Percentiles rank a stretch among this genome's conserved stretches.
Evolutionary conservation across 129 eudicot genomes (phyloP).

Genomic region (Solidago caesia): DNA sequence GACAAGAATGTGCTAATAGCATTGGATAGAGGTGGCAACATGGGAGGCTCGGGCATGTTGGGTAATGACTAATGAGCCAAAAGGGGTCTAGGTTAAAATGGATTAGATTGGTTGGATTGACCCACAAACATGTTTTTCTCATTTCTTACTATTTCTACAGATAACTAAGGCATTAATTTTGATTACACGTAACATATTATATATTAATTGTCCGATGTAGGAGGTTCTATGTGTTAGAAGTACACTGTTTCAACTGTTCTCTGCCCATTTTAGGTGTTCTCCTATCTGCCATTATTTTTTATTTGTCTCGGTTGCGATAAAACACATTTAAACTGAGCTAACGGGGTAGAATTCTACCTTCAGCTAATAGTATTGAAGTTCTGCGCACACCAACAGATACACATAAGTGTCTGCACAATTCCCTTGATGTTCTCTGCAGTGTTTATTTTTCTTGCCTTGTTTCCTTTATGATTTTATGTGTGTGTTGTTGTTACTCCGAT

Average conservation of each 20-base stretch:
- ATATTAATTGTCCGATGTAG: too few species aligned
- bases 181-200: too few species aligned
- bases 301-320: too few species aligned
- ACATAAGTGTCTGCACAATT: too few species aligned
- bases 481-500: background rate
- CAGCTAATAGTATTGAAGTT: background rate
- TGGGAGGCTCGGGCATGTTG: background rate
- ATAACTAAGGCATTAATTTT: too few species aligned
- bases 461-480: background rate
- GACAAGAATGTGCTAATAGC: constrained; percentile 12
- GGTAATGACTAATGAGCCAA: background rate
- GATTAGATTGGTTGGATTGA: background rate
- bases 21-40: background rate
- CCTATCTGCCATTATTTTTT: too few species aligned
- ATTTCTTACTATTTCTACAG: too few species aligned
- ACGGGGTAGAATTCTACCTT: background rate
- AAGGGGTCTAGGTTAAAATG: background rate
- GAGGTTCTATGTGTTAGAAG: too few species aligned
- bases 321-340: background rate
- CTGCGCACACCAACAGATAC: too few species aligned
- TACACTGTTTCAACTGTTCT: too few species aligned
- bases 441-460: background rate
- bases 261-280: too few species aligned
- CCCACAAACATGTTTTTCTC: too few species aligned
- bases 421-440: background rate